Evolutionary conservation across 345 rosid species (phyloP).

Genomic region (Dipteronia dyeriana): DNA sequence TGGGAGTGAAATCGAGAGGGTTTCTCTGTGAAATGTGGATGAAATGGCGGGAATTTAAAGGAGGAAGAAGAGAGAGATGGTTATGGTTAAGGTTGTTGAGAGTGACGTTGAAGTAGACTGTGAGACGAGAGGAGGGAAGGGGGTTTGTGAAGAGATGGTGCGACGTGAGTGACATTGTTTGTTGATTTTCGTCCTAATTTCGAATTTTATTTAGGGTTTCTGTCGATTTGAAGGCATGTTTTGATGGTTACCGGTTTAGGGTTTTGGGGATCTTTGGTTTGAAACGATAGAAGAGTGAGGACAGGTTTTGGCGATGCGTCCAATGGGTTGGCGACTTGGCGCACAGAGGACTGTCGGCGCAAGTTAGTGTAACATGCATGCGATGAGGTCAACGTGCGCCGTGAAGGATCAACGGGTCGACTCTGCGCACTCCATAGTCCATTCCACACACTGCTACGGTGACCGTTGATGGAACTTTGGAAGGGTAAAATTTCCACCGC

Average conservation of each 20-base stretch:
- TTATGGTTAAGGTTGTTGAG: conserved; percentile 20
- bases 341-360: conserved; percentile 17
- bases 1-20: conserved; percentile 7
- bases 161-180: conserved; percentile 42
- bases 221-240: conserved; percentile 17
- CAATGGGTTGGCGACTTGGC: conserved; percentile 14
- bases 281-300: neutral
- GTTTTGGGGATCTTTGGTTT: neutral
- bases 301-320: conserved; percentile 25
- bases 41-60: conserved; percentile 31
- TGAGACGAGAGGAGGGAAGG: conserved; percentile 35
- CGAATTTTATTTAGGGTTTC: conserved; percentile 7
- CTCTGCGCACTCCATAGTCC: neutral
- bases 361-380: conserved; percentile 7
- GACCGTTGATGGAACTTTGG: no score
- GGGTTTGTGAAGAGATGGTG: conserved; percentile 38
- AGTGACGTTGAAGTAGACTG: conserved; percentile 33
- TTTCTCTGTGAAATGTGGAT: conserved; percentile 13
- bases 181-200: neutral
- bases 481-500: no score
- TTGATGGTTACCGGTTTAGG: neutral
- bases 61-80: conserved; percentile 28
- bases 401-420: neutral
- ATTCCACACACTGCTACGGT: no score
- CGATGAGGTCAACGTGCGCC: conserved; percentile 12